A percentile compares a stretch with the other conserved stretches of the same genome.
Evolutionary conservation across 805 yeast species (phyloP).

Genomic region (Metschnikowia peoriensis): DNA sequence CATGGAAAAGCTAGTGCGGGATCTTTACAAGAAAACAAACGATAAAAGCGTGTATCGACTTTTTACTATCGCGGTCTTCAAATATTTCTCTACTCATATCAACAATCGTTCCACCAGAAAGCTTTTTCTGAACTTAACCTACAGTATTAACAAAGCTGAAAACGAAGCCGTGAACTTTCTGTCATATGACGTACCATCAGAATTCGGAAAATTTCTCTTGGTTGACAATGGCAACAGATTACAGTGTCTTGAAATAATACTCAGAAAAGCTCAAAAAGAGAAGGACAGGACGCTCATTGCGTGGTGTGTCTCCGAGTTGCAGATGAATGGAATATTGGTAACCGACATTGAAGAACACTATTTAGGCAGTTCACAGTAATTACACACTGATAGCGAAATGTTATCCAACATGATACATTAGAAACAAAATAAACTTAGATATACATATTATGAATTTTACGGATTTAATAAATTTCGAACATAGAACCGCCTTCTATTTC

Average conservation of each 20-base stretch:
- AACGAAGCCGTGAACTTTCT: conserved; percentile 17
- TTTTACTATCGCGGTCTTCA: conserved; percentile 21
- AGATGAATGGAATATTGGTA: conserved; percentile 23
- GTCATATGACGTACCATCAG: conserved; percentile 21
- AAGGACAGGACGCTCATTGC: conserved; percentile 21
- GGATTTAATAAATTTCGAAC: not conserved
- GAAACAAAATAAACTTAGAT: not conserved
- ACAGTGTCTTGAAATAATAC: conserved; percentile 22
- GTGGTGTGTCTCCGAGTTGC: conserved; percentile 35
- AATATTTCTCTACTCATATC: conserved; percentile 17
- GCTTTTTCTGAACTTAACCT: conserved; percentile 13
- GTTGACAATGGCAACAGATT: conserved; percentile 16
- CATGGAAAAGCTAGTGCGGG: not conserved
- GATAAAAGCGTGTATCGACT: conserved; percentile 2
- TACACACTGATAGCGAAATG: not conserved
- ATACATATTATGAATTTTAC: not conserved
- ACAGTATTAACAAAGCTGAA: conserved; percentile 9
- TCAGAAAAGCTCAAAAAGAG: conserved; percentile 23
- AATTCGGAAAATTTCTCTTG: conserved; percentile 17
- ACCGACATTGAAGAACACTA: conserved; percentile 9
- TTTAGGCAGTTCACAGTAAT: not conserved
- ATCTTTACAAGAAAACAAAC: conserved; percentile 2
- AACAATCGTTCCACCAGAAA: conserved; percentile 23
- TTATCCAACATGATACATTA: not conserved
- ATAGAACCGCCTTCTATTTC: not conserved